These are phyloP conservation scores for Pythium brachiatum DNA, from an alignment of 352 stramenopile genomes.

Conservation along the genomic window DNA sequence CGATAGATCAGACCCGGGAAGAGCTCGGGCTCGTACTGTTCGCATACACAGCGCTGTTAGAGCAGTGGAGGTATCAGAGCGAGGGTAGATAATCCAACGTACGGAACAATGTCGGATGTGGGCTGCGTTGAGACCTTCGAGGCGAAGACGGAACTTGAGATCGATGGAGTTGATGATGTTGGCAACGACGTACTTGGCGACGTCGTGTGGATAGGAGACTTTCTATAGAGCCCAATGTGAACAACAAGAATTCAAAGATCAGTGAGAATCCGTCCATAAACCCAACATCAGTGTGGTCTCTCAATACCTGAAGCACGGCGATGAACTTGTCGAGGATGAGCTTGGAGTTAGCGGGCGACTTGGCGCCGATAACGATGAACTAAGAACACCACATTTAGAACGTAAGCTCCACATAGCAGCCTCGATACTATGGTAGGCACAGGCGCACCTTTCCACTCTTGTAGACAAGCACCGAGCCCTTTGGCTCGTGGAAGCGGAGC, in stretches of 20 bases:
- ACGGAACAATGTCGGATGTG: slow-evolving; percentile 73
- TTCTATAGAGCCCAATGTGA: slow-evolving; percentile 35
- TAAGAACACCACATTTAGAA: slow-evolving; percentile 15
- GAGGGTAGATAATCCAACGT: no score
- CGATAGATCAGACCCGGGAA: slow-evolving; percentile 98
- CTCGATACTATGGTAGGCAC: background rate
- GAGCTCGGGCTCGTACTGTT: slow-evolving; percentile 95
- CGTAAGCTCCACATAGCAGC: background rate
- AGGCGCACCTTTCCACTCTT: slow-evolving; percentile 55
- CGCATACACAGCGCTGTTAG: no score
- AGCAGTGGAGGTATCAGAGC: no score
- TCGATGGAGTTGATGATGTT: slow-evolving; percentile 93
- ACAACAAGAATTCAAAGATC: no score
- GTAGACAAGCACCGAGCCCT: slow-evolving; percentile 60
- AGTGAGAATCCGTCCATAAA: no score
- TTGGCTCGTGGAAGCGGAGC: slow-evolving; percentile 56
- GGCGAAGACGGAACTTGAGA: slow-evolving; percentile 79
- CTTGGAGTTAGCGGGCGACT: slow-evolving; percentile 35
- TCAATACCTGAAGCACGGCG: slow-evolving; percentile 52
- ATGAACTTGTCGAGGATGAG: slow-evolving; percentile 54
- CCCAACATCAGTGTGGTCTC: no score
- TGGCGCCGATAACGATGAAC: slow-evolving; percentile 65
- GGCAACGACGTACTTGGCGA: slow-evolving; percentile 44
- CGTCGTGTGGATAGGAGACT: slow-evolving; percentile 46
- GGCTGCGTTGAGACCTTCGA: slow-evolving; percentile 63